Evolutionary conservation across 306 rosid species (phyloP), one percentile per base, ranked within the genome.

Genomic region (Cyamopsis tetragonoloba): DNA sequence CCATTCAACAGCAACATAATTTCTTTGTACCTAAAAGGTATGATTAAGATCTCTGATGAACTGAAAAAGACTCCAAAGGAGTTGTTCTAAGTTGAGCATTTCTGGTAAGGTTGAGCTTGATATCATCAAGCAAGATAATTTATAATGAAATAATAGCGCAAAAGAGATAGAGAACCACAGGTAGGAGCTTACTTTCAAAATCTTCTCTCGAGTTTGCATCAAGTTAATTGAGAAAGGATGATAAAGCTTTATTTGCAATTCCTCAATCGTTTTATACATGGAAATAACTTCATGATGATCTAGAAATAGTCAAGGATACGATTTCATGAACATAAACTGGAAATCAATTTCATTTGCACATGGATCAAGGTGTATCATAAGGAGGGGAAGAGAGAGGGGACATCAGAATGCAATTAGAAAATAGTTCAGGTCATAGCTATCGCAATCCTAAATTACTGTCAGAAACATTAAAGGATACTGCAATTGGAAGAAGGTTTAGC

Each of bases 131-230:
- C 59, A 48, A 18, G 34, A 41, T 30, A 8, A 23, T 27, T 37
- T 56, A 43, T 6, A 58, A 24, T 27, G 28, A 14, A 30, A 66
- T 18, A 56, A 59, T n/a, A n/a, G 24, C 22, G 24, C 22, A 59
- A 2, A 8, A 20, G 48, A 53, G 61, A 32, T 9, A 75, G 69
- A 24, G 44, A 51, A 46, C 27, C 32, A 62, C 49, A 69, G 62
- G 68, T 37, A 55, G 49, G 26, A 48, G 26, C 66, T 44, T 67
- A 89, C 96, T 93, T 86, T 84, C 66, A 92, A 66, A 75, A 92
- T 80, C 74, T 83, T 80, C 70, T 92, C 96, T 51, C 93, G 77
- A 73, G 96, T 92, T 84, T 83, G 91, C 87, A 89, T 71, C 82
- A 89, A 78, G 76, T 38, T 72, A 76, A 87, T 77, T 56, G 96